Base-by-base conservation (phyloP, 441 rosid genomes). In the Aquilaria agallochum region DNA sequence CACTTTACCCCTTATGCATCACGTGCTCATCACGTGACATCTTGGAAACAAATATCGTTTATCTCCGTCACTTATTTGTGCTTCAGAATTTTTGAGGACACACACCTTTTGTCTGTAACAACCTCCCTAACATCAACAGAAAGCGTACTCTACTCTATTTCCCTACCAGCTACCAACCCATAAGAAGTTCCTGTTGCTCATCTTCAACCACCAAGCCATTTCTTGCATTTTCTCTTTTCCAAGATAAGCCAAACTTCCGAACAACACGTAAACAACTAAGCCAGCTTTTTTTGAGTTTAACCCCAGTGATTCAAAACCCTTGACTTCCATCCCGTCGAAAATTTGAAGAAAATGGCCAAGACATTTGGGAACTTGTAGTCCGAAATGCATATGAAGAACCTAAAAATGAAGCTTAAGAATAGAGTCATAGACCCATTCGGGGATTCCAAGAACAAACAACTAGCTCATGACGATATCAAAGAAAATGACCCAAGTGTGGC, bases 221-320 rank as follows among this genome's bases (percentile, higher is more conserved):
- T 82, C 86, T 59, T 57, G 64, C 83, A 78, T 86, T 56, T 82
- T 87, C 44, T 76, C 67, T 13, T 72, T 70, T 30, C 62, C 61
- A 11, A 78, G 60, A 31, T 61, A 59, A 33, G 71, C 79, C 60
- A 83, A 20, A 68, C 86, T 83, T 53, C 89, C 92, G 3, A 76
- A 80, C 31, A 87, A 78, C 13, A 75, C 76, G 31, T 80, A 80
- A 27, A 81, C 73, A 46, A 86, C 89, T 0, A 84, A 80, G 47
- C 40, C 30, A 0, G 54, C 32, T 42, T 70, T 72, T 52, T 71
- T 83, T 2, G 72, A 56, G 72, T 54, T 71, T 40, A 86, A 58
- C 58, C 44, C 76, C 65, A 66, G 74, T 77, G 36, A 76, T 67
- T 30, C 79, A 74, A 40, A 40, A 5, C 71, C 72, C 69, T 33